Conservation (phyloP, 2,329 filamentous ascomycete species). For the Fusarium circinatum region DNA sequence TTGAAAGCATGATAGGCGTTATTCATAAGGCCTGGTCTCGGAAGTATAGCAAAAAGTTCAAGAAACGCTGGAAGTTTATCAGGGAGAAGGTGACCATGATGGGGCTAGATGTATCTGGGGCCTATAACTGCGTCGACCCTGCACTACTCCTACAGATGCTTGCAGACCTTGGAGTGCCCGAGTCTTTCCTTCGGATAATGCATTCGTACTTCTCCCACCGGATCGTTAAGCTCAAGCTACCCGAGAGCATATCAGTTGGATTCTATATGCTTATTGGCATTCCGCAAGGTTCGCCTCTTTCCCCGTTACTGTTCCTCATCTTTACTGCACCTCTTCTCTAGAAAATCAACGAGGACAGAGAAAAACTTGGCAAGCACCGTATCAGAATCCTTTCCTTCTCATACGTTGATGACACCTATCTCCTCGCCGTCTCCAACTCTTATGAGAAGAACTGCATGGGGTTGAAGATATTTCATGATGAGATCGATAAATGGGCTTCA, state of each 20-base stretch:
- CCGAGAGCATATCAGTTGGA: background rate
- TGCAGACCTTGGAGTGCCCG: background rate
- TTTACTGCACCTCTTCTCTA: constrained; percentile 8
- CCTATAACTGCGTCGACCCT: constrained; percentile 1
- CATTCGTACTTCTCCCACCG: constrained; percentile 3
- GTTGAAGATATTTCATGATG: background rate
- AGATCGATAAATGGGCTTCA: background rate
- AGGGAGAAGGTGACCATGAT: background rate
- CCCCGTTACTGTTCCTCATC: constrained; percentile 11
- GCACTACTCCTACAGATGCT: background rate
- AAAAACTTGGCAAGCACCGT: background rate
- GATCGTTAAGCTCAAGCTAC: background rate
- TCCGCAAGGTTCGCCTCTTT: constrained; percentile 10
- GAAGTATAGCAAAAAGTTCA: background rate
- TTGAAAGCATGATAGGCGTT: background rate
- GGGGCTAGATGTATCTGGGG: constrained; percentile 10
- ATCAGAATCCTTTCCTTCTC: background rate
- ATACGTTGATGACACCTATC: constrained; percentile 10
- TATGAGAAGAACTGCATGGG: constrained; percentile 3
- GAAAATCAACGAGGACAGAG: background rate
- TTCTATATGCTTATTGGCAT: constrained; percentile 16
- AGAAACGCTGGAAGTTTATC: background rate
- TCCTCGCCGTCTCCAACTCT: background rate
- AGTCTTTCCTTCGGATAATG: background rate
- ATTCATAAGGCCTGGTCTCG: background rate